phyloP scores from a whole-genome alignment of 805 yeast genomes.

The Barnettozyma vustinii region DNA sequence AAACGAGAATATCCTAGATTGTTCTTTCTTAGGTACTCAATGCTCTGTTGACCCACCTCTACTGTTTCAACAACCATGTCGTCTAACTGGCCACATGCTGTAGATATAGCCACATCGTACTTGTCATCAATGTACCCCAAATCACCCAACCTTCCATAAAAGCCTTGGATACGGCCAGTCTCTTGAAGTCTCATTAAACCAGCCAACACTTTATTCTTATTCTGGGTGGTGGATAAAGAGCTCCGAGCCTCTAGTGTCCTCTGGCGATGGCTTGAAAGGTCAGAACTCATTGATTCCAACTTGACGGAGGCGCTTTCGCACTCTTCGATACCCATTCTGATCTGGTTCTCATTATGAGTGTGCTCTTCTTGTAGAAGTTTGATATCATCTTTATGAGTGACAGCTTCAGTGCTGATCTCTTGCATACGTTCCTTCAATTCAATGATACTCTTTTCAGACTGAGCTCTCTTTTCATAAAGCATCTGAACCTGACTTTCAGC shows the following conservation, averaged over 20 bases:
- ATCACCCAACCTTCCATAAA: conserved; percentile 88
- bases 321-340: conserved; percentile 52
- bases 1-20: conserved; percentile 87
- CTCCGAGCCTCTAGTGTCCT: conserved; percentile 61
- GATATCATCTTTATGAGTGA: conserved; percentile 43
- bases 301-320: conserved; percentile 42
- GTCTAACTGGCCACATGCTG: conserved; percentile 88
- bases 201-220: conserved; percentile 66
- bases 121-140: conserved; percentile 84
- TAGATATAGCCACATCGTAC: conserved; percentile 90
- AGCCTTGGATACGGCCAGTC: conserved; percentile 80
- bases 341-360: conserved; percentile 46
- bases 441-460: conserved; percentile 39
- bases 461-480: conserved; percentile 40
- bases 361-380: conserved; percentile 43
- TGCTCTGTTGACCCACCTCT: conserved; percentile 67
- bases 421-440: conserved; percentile 40
- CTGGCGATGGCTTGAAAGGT: conserved; percentile 51
- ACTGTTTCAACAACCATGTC: conserved; percentile 87
- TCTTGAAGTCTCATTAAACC: conserved; percentile 65
- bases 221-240: conserved; percentile 50
- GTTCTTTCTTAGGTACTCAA: conserved; percentile 76
- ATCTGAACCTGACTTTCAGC: conserved; percentile 61
- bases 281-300: conserved; percentile 48
- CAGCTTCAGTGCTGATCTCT: conserved; percentile 42